Evolutionary conservation across 176 grass and related monocot species (phyloP).

Genomic region (Zizania latifolia): DNA sequence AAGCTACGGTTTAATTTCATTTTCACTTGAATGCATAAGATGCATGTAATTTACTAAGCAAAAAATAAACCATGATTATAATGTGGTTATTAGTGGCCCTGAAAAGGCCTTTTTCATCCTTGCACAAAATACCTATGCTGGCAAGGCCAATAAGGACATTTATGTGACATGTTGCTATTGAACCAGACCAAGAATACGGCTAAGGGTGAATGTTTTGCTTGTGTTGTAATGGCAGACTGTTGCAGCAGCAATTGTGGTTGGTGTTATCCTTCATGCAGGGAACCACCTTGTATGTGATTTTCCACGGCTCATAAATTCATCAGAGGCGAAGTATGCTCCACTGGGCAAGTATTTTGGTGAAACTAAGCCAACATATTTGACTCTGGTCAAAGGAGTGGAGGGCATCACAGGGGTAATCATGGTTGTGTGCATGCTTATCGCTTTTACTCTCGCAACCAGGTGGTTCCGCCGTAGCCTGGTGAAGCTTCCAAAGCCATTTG

Average conservation of each 20-base stretch:
- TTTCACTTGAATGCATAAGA: not conserved
- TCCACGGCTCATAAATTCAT: constrained; percentile 61
- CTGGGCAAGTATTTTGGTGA: constrained; percentile 47
- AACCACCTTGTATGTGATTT: constrained; percentile 84
- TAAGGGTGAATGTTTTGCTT: constrained; percentile 23
- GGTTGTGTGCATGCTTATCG: constrained; percentile 74
- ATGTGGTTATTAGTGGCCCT: not conserved
- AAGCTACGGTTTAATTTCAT: not conserved
- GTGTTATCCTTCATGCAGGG: constrained; percentile 76
- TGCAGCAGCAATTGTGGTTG: constrained; percentile 72
- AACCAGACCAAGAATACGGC: constrained; percentile 17
- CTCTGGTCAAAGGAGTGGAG: constrained; percentile 46
- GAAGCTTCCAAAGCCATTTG: constrained; percentile 83
- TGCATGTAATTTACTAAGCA: not conserved
- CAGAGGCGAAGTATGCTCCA: constrained; percentile 46
- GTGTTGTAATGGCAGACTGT: constrained; percentile 78
- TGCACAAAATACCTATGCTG: not conserved
- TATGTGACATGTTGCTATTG: not conserved
- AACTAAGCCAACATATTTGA: constrained; percentile 64
- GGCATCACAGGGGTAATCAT: constrained; percentile 89
- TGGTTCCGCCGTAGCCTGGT: constrained; percentile 90
- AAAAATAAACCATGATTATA: not conserved
- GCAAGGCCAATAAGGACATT: not conserved
- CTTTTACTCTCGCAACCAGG: constrained; percentile 90
- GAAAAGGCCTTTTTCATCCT: not conserved